Percentiles rank a stretch among this genome's conserved stretches.
Conservation (phyloP, 805 yeast species). For the Lipomyces lipofer region DNA sequence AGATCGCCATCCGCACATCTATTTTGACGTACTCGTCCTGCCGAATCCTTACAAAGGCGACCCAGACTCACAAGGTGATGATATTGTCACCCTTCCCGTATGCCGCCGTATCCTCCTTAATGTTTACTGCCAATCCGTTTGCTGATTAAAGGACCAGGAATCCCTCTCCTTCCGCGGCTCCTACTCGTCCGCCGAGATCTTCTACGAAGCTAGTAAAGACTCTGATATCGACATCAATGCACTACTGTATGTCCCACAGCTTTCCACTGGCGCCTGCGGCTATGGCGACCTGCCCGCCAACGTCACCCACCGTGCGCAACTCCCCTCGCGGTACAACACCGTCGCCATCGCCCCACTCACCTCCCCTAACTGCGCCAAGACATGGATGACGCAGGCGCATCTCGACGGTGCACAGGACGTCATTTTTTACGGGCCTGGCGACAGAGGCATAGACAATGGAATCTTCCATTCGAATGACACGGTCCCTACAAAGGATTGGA, state of each 20-base stretch:
- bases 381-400: constrained; percentile 25
- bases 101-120: not conserved
- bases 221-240: constrained; percentile 9
- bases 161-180: constrained; percentile 15
- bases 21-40: constrained; percentile 28
- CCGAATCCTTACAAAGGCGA: constrained; percentile 12
- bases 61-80: not conserved
- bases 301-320: constrained; percentile 16
- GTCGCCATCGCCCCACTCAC: constrained; percentile 28
- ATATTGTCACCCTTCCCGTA: too few relatives aligned
- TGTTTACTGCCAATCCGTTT: not conserved
- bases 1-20: constrained; percentile 13
- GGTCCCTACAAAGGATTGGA: constrained; percentile 7
- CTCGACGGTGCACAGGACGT: constrained; percentile 25
- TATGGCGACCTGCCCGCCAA: constrained; percentile 8
- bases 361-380: constrained; percentile 12
- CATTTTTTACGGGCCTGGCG: constrained; percentile 16
- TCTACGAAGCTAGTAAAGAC: constrained; percentile 13
- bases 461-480: not conserved
- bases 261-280: constrained; percentile 13
- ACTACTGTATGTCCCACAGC: constrained; percentile 24
- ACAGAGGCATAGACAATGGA: not conserved
- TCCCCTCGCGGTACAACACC: constrained; percentile 25
- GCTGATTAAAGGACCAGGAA: not conserved
- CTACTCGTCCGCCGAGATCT: constrained; percentile 1